A percentile compares a stretch with the other conserved stretches of the same genome.
Conservation (phyloP, 164 flowering plant genomes). For the Vitis vinifera region DNA sequence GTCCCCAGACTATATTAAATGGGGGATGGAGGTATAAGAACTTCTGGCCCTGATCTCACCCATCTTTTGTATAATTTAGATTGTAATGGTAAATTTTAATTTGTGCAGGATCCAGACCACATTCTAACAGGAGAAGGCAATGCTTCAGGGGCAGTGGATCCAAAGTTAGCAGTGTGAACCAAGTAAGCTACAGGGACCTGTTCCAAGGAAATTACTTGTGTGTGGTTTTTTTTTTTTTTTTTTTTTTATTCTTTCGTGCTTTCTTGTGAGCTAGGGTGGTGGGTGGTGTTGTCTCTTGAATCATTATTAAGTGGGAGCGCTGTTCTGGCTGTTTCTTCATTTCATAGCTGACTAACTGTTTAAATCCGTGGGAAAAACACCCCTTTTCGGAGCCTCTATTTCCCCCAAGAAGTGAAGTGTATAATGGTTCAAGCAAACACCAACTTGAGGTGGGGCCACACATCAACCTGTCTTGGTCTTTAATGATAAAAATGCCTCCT, state of each 20-base stretch:
- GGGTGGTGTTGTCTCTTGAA: too few species aligned
- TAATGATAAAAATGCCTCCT: neutral
- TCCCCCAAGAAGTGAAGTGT: neutral
- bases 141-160: conserved; percentile 72
- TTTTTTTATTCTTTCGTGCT: too few species aligned
- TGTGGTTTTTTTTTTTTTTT: too few species aligned
- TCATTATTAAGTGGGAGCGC: too few species aligned
- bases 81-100: conserved; percentile 5
- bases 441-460: neutral
- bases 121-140: conserved; percentile 79
- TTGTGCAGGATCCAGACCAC: conserved; percentile 75
- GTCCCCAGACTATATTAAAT: conserved; percentile 97
- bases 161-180: conserved; percentile 41
- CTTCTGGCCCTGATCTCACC: conserved; percentile 1
- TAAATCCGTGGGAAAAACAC: neutral
- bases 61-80: neutral
- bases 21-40: conserved; percentile 95
- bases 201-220: neutral
- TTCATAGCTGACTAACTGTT: neutral
- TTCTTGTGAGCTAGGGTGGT: too few species aligned
- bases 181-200: conserved; percentile 3
- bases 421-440: neutral
- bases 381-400: neutral
- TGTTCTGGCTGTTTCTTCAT: neutral
- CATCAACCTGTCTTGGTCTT: neutral